Conservation (phyloP, 768 basidiomycete species). For the Wakefieldia striispora region DNA sequence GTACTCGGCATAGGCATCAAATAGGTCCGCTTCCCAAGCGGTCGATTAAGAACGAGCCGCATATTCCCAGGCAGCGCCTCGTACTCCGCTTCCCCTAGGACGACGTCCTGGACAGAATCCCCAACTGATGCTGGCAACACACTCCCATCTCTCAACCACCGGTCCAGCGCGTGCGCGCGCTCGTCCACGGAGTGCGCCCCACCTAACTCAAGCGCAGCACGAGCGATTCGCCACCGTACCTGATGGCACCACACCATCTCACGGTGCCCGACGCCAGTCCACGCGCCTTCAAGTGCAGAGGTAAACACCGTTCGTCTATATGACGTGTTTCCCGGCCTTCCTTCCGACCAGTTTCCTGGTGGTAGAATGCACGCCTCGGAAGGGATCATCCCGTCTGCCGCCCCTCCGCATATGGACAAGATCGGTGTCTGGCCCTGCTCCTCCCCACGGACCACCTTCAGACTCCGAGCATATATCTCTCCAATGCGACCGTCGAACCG, state of each 20-base stretch:
- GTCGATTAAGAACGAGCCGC: constrained; percentile 44
- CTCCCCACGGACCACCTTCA: constrained; percentile 32
- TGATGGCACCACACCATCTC: constrained; percentile 99
- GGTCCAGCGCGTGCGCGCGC: constrained; percentile 45
- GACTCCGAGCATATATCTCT: constrained; percentile 57
- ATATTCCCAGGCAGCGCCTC: constrained; percentile 37
- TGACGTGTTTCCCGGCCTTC: constrained; percentile 2
- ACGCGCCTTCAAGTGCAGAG: constrained; percentile 83
- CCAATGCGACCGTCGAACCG: constrained; percentile 83
- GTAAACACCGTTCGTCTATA: constrained; percentile 76
- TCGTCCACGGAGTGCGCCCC: constrained; percentile 19
- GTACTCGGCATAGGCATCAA: constrained; percentile 42
- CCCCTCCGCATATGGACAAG: constrained; percentile 87
- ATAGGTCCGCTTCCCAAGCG: constrained; percentile 43
- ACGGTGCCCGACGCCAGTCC: constrained; percentile 93
- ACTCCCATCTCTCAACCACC: constrained; percentile 69
- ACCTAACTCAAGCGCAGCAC: constrained; percentile 70
- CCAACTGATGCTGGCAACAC: constrained; percentile 35
- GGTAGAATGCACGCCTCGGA: constrained; percentile 83
- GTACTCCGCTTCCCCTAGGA: constrained; percentile 22
- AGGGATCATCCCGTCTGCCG: constrained; percentile 87
- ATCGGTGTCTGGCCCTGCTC: constrained; percentile 56
- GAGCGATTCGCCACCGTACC: constrained; percentile 84
- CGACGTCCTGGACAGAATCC: constrained; percentile 6
- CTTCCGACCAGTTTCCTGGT: constrained; percentile 19